Evolutionary conservation across 2,329 filamentous ascomycete species (phyloP).

Genomic region (Alternaria consortialis): DNA sequence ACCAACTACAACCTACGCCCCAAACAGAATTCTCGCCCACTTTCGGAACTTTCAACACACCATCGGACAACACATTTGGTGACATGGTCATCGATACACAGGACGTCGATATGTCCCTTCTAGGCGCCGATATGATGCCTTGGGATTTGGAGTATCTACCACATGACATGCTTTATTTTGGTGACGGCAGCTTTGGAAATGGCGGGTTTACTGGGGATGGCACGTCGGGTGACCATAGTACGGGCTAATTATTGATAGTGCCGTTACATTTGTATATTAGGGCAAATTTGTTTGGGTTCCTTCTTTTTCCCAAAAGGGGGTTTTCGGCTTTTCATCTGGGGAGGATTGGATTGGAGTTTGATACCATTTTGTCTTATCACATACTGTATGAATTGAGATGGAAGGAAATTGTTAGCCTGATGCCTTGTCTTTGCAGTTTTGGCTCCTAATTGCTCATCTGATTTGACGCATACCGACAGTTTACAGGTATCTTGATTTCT

Average conservation of each 20-base stretch:
- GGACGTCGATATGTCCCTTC: conserved; percentile 76
- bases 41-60: conserved; percentile 35
- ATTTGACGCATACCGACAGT: background rate
- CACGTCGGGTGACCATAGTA: background rate
- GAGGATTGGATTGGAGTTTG: background rate
- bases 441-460: background rate
- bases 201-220: conserved; percentile 8
- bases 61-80: conserved; percentile 47
- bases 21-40: conserved; percentile 38
- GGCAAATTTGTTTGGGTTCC: background rate
- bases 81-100: conserved; percentile 78
- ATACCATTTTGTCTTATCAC: background rate
- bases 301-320: background rate
- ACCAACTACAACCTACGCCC: conserved; percentile 10
- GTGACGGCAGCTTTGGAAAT: conserved; percentile 27
- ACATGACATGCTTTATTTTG: conserved; percentile 65
- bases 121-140: conserved; percentile 75
- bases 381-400: background rate
- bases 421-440: background rate
- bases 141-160: conserved; percentile 77
- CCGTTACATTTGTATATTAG: background rate
- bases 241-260: background rate
- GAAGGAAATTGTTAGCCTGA: background rate
- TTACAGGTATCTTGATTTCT: background rate
- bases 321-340: background rate